Base-by-base conservation (phyloP, 2,329 filamentous ascomycete species). In the Neophaeococcomyces mojaviensis region DNA sequence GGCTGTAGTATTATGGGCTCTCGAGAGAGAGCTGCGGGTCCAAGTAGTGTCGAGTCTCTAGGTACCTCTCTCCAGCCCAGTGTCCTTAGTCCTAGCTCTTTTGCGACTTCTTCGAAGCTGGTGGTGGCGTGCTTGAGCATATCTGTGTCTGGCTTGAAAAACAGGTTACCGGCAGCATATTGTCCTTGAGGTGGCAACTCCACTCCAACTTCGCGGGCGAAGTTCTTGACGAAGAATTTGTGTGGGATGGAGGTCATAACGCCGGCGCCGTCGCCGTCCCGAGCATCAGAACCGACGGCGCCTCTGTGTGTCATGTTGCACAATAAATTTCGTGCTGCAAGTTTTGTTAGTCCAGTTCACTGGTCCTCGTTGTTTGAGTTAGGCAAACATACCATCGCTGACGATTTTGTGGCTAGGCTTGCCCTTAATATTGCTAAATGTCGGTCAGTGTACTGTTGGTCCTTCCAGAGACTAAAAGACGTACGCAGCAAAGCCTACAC, bases 281-380 rank as follows among this genome's bases (percentile, higher is more conserved):
- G 85, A 63, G 88, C 88, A 74, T 98, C 92, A 50, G 92, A 97
- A 59, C 92, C 92, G 59, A 97, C 90, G 54, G 92, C 92, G 76
- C 92, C 92, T 67, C 92, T 85, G 76, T 98, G 92, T 76, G 92
- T 97, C 92, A 98, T 98, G 78, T 98, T 97, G 78, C 92, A 98
- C 54, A 98, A 82, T 52, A 98, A 77, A 69, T 89, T 94, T 56
- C 87, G 85, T 57, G 89, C 87, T 92, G 59, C 36, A 50, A 26
- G 64, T 15, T 37, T 6, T 34, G 44, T 55, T 46, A 52, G 49
- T 34, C 20, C 31, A 15, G 26, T 4, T 42, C 20, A 18, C 36
- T 12, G 36, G n/a, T 13, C 13, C 39, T 18, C n/a, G 30, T 13
- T 30, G 40, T 49, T 30, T 35, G 46, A 12, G 6, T 26, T 33